Evolutionary conservation across 345 rosid species (phyloP).

Genomic region (Pseudoturritis turrita): DNA sequence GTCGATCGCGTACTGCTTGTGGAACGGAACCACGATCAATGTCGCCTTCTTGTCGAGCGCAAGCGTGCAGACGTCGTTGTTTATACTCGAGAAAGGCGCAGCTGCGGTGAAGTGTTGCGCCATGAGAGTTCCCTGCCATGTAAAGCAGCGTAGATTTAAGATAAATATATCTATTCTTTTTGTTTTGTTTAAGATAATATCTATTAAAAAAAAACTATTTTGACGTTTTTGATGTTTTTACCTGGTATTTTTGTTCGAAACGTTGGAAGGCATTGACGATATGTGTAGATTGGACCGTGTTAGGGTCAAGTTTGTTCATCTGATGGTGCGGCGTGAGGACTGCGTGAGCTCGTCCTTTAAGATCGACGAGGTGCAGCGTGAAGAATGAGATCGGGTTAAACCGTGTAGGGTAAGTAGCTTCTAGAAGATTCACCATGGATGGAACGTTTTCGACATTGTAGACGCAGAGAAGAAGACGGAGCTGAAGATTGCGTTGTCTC

Average conservation of each 20-base stretch:
- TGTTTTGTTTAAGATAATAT: too few relatives aligned
- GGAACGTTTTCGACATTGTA: constrained; percentile 34
- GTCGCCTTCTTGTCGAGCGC: constrained; percentile 49
- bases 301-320: constrained; percentile 32
- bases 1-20: constrained; percentile 37
- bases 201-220: not conserved
- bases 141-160: too few relatives aligned
- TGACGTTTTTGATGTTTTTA: not conserved
- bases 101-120: constrained; percentile 46
- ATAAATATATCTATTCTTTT: too few relatives aligned
- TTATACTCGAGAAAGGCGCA: constrained; percentile 44
- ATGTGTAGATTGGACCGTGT: constrained; percentile 24
- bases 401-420: constrained; percentile 28
- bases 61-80: constrained; percentile 50
- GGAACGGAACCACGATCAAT: constrained; percentile 45
- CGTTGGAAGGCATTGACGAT: constrained; percentile 40
- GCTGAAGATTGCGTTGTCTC: constrained; percentile 30
- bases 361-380: constrained; percentile 29
- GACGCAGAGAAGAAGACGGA: constrained; percentile 48
- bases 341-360: constrained; percentile 34
- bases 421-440: constrained; percentile 27
- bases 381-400: constrained; percentile 28
- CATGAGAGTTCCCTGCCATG: constrained; percentile 13
- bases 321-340: constrained; percentile 32
- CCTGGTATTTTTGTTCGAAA: constrained; percentile 35